Evolutionary conservation across 2,329 filamentous ascomycete genomes (phyloP).

Genomic region (Amphichorda felina): DNA sequence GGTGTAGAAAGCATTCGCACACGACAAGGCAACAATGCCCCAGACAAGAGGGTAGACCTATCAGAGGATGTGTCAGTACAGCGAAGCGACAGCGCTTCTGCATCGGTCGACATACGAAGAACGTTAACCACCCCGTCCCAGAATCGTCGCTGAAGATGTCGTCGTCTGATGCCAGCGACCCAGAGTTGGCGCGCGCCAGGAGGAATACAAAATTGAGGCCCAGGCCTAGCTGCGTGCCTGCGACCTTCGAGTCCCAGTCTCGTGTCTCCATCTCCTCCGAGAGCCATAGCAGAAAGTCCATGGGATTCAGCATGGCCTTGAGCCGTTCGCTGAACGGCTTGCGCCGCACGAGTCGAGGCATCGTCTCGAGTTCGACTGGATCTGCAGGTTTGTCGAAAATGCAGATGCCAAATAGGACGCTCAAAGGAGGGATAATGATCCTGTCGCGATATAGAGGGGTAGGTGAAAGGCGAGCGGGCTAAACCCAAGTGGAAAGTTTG

Average conservation of each 20-base stretch:
- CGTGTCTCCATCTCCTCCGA: constrained; percentile 87
- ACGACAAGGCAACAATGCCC: constrained; percentile 52
- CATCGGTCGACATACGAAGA: constrained; percentile 29
- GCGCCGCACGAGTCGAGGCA: constrained; percentile 72
- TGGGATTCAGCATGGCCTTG: constrained; percentile 68
- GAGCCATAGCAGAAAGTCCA: constrained; percentile 82
- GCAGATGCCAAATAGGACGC: no score
- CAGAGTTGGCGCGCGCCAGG: constrained; percentile 68
- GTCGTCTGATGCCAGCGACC: constrained; percentile 50
- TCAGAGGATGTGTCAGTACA: background rate
- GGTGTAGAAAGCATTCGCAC: constrained; percentile 68
- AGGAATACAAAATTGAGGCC: constrained; percentile 70
- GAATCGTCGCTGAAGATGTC: constrained; percentile 74
- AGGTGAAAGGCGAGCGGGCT: no score
- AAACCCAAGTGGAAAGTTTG: no score
- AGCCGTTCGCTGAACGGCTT: constrained; percentile 72
- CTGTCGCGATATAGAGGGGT: no score
- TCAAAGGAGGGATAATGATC: no score
- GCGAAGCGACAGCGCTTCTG: background rate
- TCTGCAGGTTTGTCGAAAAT: no score
- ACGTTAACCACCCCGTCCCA: constrained; percentile 52
- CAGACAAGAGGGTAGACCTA: constrained; percentile 64
- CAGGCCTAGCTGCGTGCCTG: constrained; percentile 66
- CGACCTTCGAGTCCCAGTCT: constrained; percentile 76
- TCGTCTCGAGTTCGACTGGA: background rate